A percentile compares a stretch with the other conserved stretches of the same genome.
phyloP scores from a whole-genome alignment of 1,284 basidiomycete species.

The Ganoderma multipileum region DNA sequence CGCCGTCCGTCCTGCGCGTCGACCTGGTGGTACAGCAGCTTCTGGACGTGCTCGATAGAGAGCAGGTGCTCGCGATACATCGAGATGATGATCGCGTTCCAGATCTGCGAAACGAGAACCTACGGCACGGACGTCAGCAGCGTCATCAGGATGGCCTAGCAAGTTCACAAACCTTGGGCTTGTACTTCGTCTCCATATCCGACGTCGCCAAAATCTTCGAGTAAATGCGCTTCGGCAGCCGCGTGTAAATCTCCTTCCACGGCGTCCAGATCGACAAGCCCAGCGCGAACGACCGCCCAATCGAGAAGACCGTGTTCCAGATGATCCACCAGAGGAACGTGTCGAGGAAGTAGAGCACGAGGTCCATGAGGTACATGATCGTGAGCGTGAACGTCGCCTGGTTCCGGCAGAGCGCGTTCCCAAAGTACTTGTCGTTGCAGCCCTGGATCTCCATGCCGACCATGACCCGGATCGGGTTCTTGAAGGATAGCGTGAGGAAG shows the following conservation, averaged over 20 bases:
- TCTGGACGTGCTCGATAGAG: conserved; percentile 95
- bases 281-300: conserved; percentile 88
- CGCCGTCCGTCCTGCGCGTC: conserved; percentile 87
- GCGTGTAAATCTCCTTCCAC: conserved; percentile 94
- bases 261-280: conserved; percentile 97
- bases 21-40: conserved; percentile 93
- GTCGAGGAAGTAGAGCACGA: conserved; percentile 94
- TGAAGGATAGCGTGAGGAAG: conserved; percentile 94
- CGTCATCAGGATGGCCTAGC: not conserved
- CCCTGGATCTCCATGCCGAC: conserved; percentile 91
- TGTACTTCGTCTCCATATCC: conserved; percentile 97
- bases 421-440: conserved; percentile 87
- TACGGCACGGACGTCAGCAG: conserved; percentile 41
- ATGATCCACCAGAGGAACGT: conserved; percentile 98
- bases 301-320: conserved; percentile 95
- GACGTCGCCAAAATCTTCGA: conserved; percentile 89
- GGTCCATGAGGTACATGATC: conserved; percentile 97
- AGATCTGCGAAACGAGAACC: conserved; percentile 96
- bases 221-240: conserved; percentile 94
- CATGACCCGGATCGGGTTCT: conserved; percentile 90
- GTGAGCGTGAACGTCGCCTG: conserved; percentile 92
- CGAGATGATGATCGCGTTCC: conserved; percentile 99
- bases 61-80: conserved; percentile 98
- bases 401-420: conserved; percentile 81
- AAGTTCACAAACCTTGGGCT: conserved; percentile 79